Evolutionary conservation across 306 rosid genomes (phyloP), one percentile per base, ranked within the genome.

Genomic region (Trichosanthes truncata): DNA sequence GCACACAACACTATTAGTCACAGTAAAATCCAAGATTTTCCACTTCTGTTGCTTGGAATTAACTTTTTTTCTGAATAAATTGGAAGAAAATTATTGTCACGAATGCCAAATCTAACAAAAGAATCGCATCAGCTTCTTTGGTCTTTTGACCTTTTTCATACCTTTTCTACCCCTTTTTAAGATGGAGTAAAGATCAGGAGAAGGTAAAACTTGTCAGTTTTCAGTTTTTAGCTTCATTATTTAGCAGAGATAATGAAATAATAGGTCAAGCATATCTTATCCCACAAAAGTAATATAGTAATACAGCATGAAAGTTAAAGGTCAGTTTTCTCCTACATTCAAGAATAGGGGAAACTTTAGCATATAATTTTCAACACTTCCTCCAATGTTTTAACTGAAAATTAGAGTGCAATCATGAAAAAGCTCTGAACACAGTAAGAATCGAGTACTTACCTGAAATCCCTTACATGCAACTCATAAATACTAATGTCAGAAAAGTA

Each of bases 401-500:
- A 36, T 57, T 33, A 71, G 77, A 57, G 25, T 76, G 17, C 41
- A 48, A 56, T 81, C 38, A 31, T 40, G 48, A 79, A 74, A 9
- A 84, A 76, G 62, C 68, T 31, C 45, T n/a, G 36, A 69, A 63
- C 38, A 56, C 23, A 59, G 12, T 43, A 77, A 71, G 73, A 76
- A 56, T 55, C 26, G 63, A 61, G 75, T 61, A 45, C 56, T 63
- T 84, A 91, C 98, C 98, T 95, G 86, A 95, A 95, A 85, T 95
- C 98, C 83, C 96, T 89, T 82, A 91, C 83, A 81, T 95, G 97
- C 89, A 91, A 78, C 88, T 95, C 97, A 84, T 92, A 92, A 81
- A 95, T 86, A 83, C 98, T 95, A 82, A 87, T 91, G 86, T 95
- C 97, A 17, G 97, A 84, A 83, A 89, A 89, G 82, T 90, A 90